Conservation (phyloP, 1,139 yeast genomes). For the Yamadazyma dendronema region DNA sequence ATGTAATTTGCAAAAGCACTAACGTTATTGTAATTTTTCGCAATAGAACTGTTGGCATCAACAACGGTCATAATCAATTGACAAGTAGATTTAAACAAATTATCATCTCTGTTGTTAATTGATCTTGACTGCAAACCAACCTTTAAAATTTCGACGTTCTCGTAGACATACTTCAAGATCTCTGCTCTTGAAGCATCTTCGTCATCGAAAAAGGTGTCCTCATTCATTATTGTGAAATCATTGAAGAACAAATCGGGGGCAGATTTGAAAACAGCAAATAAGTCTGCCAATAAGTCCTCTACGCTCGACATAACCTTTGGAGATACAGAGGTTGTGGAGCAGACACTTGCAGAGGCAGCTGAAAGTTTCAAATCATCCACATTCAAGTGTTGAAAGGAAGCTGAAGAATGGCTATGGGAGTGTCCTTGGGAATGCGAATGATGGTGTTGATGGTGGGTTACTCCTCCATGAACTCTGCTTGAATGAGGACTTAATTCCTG, state of each 20-base stretch:
- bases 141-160: slow-evolving; percentile 31
- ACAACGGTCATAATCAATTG: slow-evolving; percentile 34
- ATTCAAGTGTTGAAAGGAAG: slow-evolving; percentile 6
- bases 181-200: slow-evolving; percentile 12
- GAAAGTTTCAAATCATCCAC: slow-evolving; percentile 12
- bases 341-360: slow-evolving; percentile 7
- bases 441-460: background rate
- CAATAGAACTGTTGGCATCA: slow-evolving; percentile 17
- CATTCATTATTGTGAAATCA: slow-evolving; percentile 26
- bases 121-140: slow-evolving; percentile 31
- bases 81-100: slow-evolving; percentile 38
- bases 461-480: slow-evolving; percentile 4
- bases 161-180: slow-evolving; percentile 25
- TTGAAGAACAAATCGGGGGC: slow-evolving; percentile 38
- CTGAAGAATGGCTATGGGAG: background rate
- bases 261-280: slow-evolving; percentile 34
- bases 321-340: slow-evolving; percentile 2
- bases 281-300: slow-evolving; percentile 35
- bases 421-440: slow-evolving; percentile 5
- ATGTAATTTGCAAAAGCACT: slow-evolving; percentile 28
- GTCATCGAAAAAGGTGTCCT: slow-evolving; percentile 13
- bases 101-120: slow-evolving; percentile 15
- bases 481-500: slow-evolving; percentile 12
- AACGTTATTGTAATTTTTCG: slow-evolving; percentile 17
- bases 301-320: slow-evolving; percentile 13